Conservation (phyloP, 257 asterid genomes). For the Dorcoceras hygrometricum region DNA sequence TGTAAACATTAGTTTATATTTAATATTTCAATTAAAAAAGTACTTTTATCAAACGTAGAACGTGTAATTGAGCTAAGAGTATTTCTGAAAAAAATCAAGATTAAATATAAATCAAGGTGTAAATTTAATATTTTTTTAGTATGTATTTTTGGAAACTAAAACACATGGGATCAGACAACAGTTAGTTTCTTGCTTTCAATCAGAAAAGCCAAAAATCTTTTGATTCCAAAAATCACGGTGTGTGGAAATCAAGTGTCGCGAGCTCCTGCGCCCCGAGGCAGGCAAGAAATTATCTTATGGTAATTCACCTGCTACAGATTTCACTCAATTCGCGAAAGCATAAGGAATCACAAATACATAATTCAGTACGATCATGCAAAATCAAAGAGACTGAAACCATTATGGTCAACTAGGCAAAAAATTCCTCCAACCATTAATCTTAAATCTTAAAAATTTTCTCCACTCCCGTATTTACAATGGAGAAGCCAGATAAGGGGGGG, state of each 20-base stretch:
- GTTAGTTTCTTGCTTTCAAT: too few relatives aligned
- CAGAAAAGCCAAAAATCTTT: too few relatives aligned
- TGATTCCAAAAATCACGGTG: background rate
- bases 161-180: too few relatives aligned
- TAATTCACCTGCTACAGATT: background rate
- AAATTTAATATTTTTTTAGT: too few relatives aligned
- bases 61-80: too few relatives aligned
- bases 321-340: background rate
- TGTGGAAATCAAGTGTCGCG: background rate
- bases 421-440: slow-evolving; percentile 6
- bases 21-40: too few relatives aligned
- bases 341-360: too few relatives aligned
- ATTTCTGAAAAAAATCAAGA: too few relatives aligned
- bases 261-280: background rate
- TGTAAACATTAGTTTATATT: too few relatives aligned
- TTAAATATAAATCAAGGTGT: too few relatives aligned
- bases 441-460: slow-evolving; percentile 14
- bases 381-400: background rate
- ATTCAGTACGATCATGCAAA: background rate
- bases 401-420: background rate
- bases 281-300: background rate
- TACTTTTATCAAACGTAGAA: too few relatives aligned
- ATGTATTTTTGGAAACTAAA: too few relatives aligned
- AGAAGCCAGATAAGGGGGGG: background rate
- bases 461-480: slow-evolving; percentile 35